phyloP scores from a whole-genome alignment of 2,329 filamentous ascomycete species.

The Penicillium sp. region DNA sequence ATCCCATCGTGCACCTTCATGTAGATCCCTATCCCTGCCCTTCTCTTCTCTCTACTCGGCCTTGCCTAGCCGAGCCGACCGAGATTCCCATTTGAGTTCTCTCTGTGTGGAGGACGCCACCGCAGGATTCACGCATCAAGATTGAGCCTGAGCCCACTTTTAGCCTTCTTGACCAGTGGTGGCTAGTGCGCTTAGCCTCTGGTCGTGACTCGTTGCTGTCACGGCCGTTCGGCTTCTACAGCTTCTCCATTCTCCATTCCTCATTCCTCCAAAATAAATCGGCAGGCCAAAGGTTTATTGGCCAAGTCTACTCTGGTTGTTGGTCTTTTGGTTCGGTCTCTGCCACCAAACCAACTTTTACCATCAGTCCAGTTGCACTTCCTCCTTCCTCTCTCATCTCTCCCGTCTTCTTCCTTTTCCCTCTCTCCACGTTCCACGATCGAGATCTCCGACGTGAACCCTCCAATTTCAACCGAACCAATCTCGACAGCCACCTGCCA shows the following conservation, averaged over 20 bases:
- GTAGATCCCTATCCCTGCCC: not conserved
- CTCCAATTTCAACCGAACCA: constrained; percentile 15
- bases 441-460: constrained; percentile 13
- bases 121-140: constrained; percentile 10
- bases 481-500: constrained; percentile 9
- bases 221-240: constrained; percentile 22
- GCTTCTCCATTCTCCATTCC: constrained; percentile 19
- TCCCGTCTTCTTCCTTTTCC: not conserved
- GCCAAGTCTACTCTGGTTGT: not conserved
- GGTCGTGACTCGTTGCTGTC: constrained; percentile 24
- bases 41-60: not conserved
- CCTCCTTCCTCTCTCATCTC: not conserved
- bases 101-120: constrained; percentile 9
- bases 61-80: not conserved
- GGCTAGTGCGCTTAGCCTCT: constrained; percentile 28
- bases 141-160: constrained; percentile 17
- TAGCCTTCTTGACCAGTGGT: constrained; percentile 7
- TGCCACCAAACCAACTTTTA: not conserved
- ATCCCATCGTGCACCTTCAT: not conserved
- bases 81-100: not conserved
- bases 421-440: constrained; percentile 15
- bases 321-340: constrained; percentile 4
- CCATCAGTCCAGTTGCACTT: not conserved
- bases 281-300: not conserved
- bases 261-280: constrained; percentile 4